Evolutionary conservation across 202 grass and related monocot genomes (phyloP), one percentile per base, ranked within the genome.

Genomic region (Miscanthus sacchariflorus): DNA sequence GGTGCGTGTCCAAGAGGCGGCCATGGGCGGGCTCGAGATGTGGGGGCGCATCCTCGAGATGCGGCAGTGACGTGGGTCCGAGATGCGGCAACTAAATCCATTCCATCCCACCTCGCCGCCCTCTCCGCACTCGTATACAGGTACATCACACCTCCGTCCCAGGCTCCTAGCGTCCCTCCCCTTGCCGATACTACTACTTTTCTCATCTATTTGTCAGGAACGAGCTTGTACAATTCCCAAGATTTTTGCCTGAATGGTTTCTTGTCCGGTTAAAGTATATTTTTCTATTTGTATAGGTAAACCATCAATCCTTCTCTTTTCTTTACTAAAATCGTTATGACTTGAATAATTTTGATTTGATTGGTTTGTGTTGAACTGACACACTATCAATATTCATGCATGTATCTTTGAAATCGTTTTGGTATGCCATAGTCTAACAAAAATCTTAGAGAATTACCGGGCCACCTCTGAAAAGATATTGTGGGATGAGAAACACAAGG

Each of bases 401-500:
- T 56, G 6, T 58, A 68, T 79, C 67, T 18, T 15, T 87, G 61
- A 77, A 67, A 46, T 72, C 13, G 7, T 83, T 73, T 79, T 83
- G 61, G 35, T 88, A 69, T 12, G 64, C 36, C 36, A 30, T 77
- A 98, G 95, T 86, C 85, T 98, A 89, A 88, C 96, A 39, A 85
- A 63, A 86, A 88, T 95, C 49, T 84, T 98, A 88, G 93, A 98
- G 92, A 98, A 93, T 87, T 98, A 95, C 87, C 96, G 95, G 79
- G 84, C 84, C 78, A 93, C 95, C 72, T 98, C 93, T 2, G 92
- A 93, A 45, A 92, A 85, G 86, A 95, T 93, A 79, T 88, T 95
- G 3, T 98, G 96, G 93, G 95, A 91, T 90, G 90, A 93, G 66
- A 94, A 92, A 59, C 96, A 98, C 70, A 95, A 95, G 96, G 96